Percentiles rank a stretch among this genome's conserved stretches.
These are phyloP conservation scores for Agrocybe pediades DNA, from an alignment of 768 basidiomycete genomes.

Conservation along the genomic window DNA sequence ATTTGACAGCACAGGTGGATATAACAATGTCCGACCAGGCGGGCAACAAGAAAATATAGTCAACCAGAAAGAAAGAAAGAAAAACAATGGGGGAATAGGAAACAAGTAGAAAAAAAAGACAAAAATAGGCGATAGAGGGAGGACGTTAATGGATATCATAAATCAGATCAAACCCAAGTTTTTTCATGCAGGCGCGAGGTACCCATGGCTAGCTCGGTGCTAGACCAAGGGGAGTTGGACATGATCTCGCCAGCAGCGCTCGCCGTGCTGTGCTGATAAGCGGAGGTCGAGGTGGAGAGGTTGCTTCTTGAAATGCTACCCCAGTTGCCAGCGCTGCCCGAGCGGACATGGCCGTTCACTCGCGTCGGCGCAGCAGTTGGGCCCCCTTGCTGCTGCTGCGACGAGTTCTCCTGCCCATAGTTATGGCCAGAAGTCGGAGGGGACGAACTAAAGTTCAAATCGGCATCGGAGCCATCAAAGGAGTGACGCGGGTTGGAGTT, in stretches of 20 bases:
- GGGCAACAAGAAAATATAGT: slow-evolving; percentile 21
- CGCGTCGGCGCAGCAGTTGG: slow-evolving; percentile 34
- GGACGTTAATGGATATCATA: slow-evolving; percentile 14
- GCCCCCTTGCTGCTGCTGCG: slow-evolving; percentile 28
- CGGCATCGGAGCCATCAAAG: slow-evolving; percentile 71
- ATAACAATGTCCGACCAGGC: slow-evolving; percentile 45
- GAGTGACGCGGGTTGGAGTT: slow-evolving; percentile 68
- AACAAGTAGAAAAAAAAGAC: slow-evolving; percentile 7
- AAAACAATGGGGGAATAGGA: slow-evolving; percentile 7
- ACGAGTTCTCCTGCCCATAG: slow-evolving; percentile 44
- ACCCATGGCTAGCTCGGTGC: slow-evolving; percentile 25
- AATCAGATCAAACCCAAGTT: slow-evolving; percentile 48
- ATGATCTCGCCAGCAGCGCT: slow-evolving; percentile 61
- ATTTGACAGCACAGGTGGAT: slow-evolving; percentile 21
- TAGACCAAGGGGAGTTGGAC: slow-evolving; percentile 43
- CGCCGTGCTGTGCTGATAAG: slow-evolving; percentile 52
- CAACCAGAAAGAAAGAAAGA: slow-evolving; percentile 1
- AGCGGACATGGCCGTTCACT: slow-evolving; percentile 68
- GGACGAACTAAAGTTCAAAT: slow-evolving; percentile 58
- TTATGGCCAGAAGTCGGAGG: slow-evolving; percentile 52
- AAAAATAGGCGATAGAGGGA: slow-evolving; percentile 3
- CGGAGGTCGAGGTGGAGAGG: slow-evolving; percentile 34
- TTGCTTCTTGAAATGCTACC: slow-evolving; percentile 58
- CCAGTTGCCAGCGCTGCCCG: slow-evolving; percentile 85
- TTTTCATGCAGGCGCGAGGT: slow-evolving; percentile 59